Percentiles rank a stretch among this genome's conserved stretches.
phyloP scores from a whole-genome alignment of 768 basidiomycete species.

The Trametes sanguinea region DNA sequence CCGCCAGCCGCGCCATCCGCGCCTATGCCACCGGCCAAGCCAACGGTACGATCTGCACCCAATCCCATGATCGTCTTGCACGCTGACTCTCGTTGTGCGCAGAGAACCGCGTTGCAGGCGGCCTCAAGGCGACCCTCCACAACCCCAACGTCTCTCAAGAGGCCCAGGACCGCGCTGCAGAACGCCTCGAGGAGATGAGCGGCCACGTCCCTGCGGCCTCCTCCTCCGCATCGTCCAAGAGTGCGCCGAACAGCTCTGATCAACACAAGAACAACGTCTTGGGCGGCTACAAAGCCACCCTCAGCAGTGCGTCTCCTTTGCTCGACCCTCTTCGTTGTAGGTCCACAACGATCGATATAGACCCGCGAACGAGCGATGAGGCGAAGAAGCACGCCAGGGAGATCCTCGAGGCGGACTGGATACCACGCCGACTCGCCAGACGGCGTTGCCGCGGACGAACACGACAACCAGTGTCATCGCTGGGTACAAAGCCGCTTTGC shows the following conservation, averaged over 20 bases:
- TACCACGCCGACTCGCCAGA: slow-evolving; percentile 35
- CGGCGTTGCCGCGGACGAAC: slow-evolving; percentile 38
- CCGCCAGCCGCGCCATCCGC: neutral
- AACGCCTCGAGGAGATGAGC: slow-evolving; percentile 44
- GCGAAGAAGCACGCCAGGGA: slow-evolving; percentile 58
- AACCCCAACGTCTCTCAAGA: slow-evolving; percentile 57
- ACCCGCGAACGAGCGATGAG: slow-evolving; percentile 19
- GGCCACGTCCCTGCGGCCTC: slow-evolving; percentile 15
- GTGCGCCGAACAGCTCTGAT: neutral
- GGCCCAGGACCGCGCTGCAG: slow-evolving; percentile 49
- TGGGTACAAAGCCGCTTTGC: slow-evolving; percentile 57
- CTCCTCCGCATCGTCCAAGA: no score
- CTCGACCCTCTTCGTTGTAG: neutral
- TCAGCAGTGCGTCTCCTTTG: slow-evolving; percentile 37
- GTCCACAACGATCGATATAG: neutral
- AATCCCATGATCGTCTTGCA: neutral
- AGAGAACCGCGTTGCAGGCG: slow-evolving; percentile 43
- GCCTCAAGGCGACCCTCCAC: slow-evolving; percentile 53
- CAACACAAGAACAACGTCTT: slow-evolving; percentile 25
- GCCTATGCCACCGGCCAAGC: neutral
- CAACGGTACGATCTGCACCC: neutral
- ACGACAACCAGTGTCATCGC: slow-evolving; percentile 48
- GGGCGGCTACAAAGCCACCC: slow-evolving; percentile 51
- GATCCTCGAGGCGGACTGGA: slow-evolving; percentile 48
- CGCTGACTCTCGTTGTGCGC: neutral